Evolutionary conservation across 169 alveolate species (phyloP), one percentile per base, ranked within the genome.

Genomic region (Plasmodium malariae): DNA sequence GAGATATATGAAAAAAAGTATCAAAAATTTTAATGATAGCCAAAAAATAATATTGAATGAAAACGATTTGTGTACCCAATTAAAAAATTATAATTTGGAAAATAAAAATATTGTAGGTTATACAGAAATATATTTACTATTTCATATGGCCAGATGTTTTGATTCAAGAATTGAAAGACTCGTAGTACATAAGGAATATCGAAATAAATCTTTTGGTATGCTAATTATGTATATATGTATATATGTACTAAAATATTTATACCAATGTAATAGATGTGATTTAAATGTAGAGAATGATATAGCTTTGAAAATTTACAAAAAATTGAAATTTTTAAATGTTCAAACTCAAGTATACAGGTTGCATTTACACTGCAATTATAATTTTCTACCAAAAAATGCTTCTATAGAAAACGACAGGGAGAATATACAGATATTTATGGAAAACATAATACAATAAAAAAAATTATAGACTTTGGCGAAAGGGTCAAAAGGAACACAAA

Each of bases 111-210:
- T 90, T 49, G 92, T 94, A 12, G 96, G 94, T 7, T 94, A 94
- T 76, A 55, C 89, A 65, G 96, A 94, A 73, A 74, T 94, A 28
- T 92, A 94, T 63, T 63, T 78, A 59, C 34, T 94, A 74, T 94
- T 94, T 30, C 96, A 94, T 70, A 71, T 94, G 93, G 96, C 95
- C n/a, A 88, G 96, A 45, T 34, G 54, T 43, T 94, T 88, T 71
- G 96, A 94, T 74, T 92, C 95, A 49, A 88, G 96, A 17, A 65
- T 94, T 40, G 96, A 94, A 91, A 74, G 96, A 30, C 92, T 94
- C 36, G 88, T 94, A 12, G 89, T 92, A 9, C 70, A 89, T 87
- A 92, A 92, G n/a, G 21, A 48, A 26, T 92, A 94, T 85, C 89
- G 96, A 37, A 92, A 92, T 57, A 80, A 24, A 34, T 93, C 94